Conservation (phyloP, 2,329 filamentous ascomycete genomes). For the Harringtonia aguacate region DNA sequence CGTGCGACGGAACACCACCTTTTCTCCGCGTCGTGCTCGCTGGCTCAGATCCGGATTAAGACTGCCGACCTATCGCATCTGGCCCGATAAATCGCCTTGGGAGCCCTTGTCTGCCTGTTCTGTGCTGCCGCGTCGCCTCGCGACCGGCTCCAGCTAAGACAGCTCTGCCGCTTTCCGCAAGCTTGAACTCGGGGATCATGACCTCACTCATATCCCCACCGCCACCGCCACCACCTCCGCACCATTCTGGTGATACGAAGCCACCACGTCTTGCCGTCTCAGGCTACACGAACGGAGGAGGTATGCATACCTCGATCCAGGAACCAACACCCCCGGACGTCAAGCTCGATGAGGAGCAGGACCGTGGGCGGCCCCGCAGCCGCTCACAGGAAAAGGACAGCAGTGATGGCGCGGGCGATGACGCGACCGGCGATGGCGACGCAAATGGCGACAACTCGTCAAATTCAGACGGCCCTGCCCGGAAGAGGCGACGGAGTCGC, state of each 20-base stretch:
- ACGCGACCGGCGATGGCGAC: conserved; percentile 24
- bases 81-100: background rate
- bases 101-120: too few species aligned
- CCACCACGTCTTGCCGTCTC: conserved; percentile 24
- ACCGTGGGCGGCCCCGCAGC: conserved; percentile 29
- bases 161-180: too few species aligned
- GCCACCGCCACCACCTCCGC: conserved; percentile 13
- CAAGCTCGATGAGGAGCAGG: conserved; percentile 27
- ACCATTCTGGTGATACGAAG: conserved; percentile 26
- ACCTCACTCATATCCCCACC: conserved; percentile 24
- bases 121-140: too few species aligned
- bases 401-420: conserved; percentile 27
- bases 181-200: conserved; percentile 21
- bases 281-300: conserved; percentile 21
- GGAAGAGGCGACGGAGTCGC: conserved; percentile 59
- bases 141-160: too few species aligned
- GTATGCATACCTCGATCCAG: conserved; percentile 28
- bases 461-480: conserved; percentile 40
- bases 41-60: background rate
- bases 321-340: conserved; percentile 29
- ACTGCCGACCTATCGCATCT: background rate
- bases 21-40: background rate
- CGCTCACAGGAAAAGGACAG: conserved; percentile 30
- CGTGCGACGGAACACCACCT: background rate
- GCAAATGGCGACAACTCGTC: conserved; percentile 36